Evolutionary conservation across 768 basidiomycete genomes (phyloP).

Genomic region (Kwoniella heveanensis): DNA sequence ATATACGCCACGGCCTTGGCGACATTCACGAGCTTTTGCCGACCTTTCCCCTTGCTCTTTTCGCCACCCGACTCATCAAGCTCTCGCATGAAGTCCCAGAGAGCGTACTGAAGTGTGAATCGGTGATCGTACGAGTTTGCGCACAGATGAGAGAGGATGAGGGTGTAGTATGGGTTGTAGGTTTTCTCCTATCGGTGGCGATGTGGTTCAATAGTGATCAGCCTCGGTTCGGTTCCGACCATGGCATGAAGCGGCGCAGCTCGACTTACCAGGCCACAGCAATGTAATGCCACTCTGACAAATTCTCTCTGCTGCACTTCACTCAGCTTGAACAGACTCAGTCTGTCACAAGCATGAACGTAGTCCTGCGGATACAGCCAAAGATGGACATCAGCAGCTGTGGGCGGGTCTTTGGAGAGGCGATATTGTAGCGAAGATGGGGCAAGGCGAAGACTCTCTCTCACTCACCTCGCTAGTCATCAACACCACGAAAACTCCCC

Average conservation of each 20-base stretch:
- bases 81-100: slow-evolving; percentile 96
- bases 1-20: slow-evolving; percentile 91
- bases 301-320: slow-evolving; percentile 94
- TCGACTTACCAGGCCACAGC: slow-evolving; percentile 61
- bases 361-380: slow-evolving; percentile 68
- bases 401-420: no score
- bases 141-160: slow-evolving; percentile 83
- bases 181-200: slow-evolving; percentile 68
- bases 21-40: slow-evolving; percentile 65
- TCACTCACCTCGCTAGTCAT: slow-evolving; percentile 88
- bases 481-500: slow-evolving; percentile 85
- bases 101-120: slow-evolving; percentile 88
- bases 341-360: slow-evolving; percentile 88
- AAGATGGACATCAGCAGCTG: no score
- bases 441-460: background rate
- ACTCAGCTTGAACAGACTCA: slow-evolving; percentile 77
- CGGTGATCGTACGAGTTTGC: slow-evolving; percentile 76
- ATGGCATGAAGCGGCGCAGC: background rate
- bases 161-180: slow-evolving; percentile 94
- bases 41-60: slow-evolving; percentile 60
- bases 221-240: no score
- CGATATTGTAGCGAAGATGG: no score
- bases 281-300: slow-evolving; percentile 86
- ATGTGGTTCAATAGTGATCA: background rate
- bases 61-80: slow-evolving; percentile 75